Conservation (phyloP, 2,329 filamentous ascomycete species). For the Apiospora aurea region DNA sequence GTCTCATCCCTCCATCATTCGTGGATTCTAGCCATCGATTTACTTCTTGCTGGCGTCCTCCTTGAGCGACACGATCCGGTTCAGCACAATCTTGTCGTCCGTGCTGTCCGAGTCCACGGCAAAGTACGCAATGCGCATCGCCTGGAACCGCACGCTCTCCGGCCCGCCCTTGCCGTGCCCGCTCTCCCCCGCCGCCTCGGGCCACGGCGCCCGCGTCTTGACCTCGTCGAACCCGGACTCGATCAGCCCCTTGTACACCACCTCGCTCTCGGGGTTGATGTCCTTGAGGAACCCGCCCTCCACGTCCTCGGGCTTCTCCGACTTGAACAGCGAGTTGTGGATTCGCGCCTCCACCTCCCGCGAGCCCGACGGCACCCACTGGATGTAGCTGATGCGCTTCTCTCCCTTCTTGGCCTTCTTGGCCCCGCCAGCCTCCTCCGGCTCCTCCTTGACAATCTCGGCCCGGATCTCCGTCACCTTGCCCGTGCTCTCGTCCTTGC, state of each 20-base stretch:
- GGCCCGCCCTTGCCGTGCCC: constrained; percentile 67
- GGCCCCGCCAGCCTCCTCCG: constrained; percentile 56
- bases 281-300: constrained; percentile 84
- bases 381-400: constrained; percentile 69
- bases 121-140: constrained; percentile 86
- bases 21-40: constrained; percentile 15
- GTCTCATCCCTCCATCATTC: neutral
- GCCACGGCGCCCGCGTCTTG: constrained; percentile 77
- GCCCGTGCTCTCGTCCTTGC: constrained; percentile 68
- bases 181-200: constrained; percentile 76
- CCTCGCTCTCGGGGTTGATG: constrained; percentile 83
- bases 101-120: constrained; percentile 80
- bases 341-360: constrained; percentile 77
- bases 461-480: constrained; percentile 71
- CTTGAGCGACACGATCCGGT: constrained; percentile 90
- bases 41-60: constrained; percentile 77
- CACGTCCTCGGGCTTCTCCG: constrained; percentile 78
- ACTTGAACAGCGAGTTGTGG: constrained; percentile 86
- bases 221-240: constrained; percentile 87
- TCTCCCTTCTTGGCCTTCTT: constrained; percentile 21
- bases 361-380: constrained; percentile 82
- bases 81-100: constrained; percentile 82
- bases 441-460: constrained; percentile 70
- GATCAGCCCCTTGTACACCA: constrained; percentile 80
- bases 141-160: constrained; percentile 89